Conservation (phyloP, 371 early-diverging fungal species). For the Conidiobolus incongruus region DNA sequence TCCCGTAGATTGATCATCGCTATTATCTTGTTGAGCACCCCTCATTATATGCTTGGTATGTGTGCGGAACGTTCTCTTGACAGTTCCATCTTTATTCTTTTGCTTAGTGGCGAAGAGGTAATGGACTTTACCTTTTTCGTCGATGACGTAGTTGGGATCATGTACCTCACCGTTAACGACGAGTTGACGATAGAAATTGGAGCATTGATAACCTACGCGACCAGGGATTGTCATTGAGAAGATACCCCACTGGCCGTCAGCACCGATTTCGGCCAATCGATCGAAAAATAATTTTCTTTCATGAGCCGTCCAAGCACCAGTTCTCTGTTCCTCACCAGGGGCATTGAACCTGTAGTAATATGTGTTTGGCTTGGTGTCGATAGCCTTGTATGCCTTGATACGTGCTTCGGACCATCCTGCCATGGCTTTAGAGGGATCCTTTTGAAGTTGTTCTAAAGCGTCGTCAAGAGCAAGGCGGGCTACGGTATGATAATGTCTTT, state of each 20-base stretch:
- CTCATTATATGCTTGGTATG: slow-evolving; percentile 4
- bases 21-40: not conserved
- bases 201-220: slow-evolving; percentile 90
- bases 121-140: slow-evolving; percentile 67
- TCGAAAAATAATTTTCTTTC: slow-evolving; percentile 63
- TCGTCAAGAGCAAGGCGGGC: slow-evolving; percentile 68
- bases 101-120: slow-evolving; percentile 61
- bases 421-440: slow-evolving; percentile 55
- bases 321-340: slow-evolving; percentile 79
- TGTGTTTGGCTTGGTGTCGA: slow-evolving; percentile 76
- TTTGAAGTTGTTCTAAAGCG: slow-evolving; percentile 64
- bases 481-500: slow-evolving; percentile 38
- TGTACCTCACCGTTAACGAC: slow-evolving; percentile 61
- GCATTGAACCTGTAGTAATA: slow-evolving; percentile 92
- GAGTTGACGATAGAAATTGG: slow-evolving; percentile 75
- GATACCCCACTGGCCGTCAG: slow-evolving; percentile 88
- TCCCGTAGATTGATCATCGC: not conserved
- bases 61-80: slow-evolving; percentile 47
- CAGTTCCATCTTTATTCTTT: slow-evolving; percentile 40
- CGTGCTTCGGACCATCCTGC: slow-evolving; percentile 90
- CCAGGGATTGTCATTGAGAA: slow-evolving; percentile 87
- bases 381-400: slow-evolving; percentile 69
- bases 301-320: slow-evolving; percentile 66
- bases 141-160: slow-evolving; percentile 77
- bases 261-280: slow-evolving; percentile 61